Percentiles rank a stretch among this genome's conserved stretches.
These are phyloP conservation scores for Exophiala sp. DNA, from an alignment of 2,329 filamentous ascomycete species.

Conservation along the genomic window DNA sequence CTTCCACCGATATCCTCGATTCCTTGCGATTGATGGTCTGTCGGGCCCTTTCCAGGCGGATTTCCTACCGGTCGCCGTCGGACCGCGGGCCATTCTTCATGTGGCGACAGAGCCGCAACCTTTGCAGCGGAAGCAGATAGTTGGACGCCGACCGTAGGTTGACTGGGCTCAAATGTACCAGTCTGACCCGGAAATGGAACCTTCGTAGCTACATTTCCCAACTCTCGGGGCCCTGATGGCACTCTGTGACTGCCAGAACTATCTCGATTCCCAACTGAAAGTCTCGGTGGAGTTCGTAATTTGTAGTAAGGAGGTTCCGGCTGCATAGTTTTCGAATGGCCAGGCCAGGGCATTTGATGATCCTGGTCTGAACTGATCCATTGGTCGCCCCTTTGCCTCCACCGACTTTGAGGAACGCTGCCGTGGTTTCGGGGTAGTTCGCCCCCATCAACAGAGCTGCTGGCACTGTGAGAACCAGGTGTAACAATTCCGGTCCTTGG, in stretches of 20 bases:
- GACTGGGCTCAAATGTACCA: not conserved
- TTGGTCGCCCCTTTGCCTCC: constrained; percentile 35
- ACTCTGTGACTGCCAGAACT: not conserved
- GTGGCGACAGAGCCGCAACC: too few species aligned
- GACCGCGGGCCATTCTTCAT: constrained; percentile 1
- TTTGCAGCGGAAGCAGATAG: not conserved
- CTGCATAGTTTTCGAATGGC: constrained; percentile 4
- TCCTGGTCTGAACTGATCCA: constrained; percentile 33
- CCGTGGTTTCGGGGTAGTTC: constrained; percentile 17
- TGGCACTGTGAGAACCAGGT: constrained; percentile 31
- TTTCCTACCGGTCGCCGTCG: constrained; percentile 27
- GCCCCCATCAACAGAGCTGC: constrained; percentile 23
- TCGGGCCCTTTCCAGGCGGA: constrained; percentile 5
- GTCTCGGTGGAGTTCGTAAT: constrained; percentile 15
- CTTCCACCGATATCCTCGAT: constrained; percentile 11
- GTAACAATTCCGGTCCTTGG: constrained; percentile 36
- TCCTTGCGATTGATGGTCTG: not conserved
- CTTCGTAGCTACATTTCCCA: not conserved
- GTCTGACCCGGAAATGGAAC: not conserved
- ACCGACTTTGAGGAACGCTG: constrained; percentile 28
- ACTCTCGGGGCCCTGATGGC: not conserved
- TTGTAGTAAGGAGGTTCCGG: constrained; percentile 5
- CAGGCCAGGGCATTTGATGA: constrained; percentile 27
- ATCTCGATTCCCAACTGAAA: not conserved
- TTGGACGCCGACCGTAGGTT: not conserved